Evolutionary conservation across 2,329 filamentous ascomycete genomes (phyloP).

Genomic region (Pseudogymnoascus sp.): DNA sequence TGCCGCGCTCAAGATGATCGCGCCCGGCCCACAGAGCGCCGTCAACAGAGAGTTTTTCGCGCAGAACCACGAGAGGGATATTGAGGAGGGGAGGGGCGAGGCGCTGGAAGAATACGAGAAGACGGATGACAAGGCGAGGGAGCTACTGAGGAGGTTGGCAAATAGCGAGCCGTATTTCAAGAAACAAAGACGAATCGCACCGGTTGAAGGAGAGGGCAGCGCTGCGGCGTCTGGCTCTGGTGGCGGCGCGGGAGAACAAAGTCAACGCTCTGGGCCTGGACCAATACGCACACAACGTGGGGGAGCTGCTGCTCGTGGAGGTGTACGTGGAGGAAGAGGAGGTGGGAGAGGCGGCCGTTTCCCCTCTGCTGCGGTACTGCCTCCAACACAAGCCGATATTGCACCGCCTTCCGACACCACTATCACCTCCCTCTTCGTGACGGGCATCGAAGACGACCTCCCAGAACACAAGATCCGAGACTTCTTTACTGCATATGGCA

Average conservation of each 20-base stretch:
- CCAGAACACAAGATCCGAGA: conserved; percentile 85
- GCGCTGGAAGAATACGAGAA: conserved; percentile 84
- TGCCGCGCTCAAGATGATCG: conserved; percentile 95
- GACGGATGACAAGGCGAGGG: conserved; percentile 91
- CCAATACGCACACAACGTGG: conserved; percentile 68
- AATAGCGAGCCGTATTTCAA: conserved; percentile 93
- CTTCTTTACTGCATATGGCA: conserved; percentile 82
- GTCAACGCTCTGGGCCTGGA: conserved; percentile 50
- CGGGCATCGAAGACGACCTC: conserved; percentile 90
- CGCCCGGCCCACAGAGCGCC: conserved; percentile 80
- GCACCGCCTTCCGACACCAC: conserved; percentile 73
- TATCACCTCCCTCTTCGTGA: conserved; percentile 89
- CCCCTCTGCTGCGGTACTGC: conserved; percentile 62
- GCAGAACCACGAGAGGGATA: conserved; percentile 90
- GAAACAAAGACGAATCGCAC: conserved; percentile 69
- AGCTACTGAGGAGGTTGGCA: conserved; percentile 74
- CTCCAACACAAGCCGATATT: conserved; percentile 78
- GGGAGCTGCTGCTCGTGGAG: conserved; percentile 32
- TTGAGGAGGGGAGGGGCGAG: conserved; percentile 80
- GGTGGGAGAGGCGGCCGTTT: conserved; percentile 44
- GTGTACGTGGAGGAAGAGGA: conserved; percentile 31
- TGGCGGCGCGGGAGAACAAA: conserved; percentile 25
- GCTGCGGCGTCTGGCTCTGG: conserved; percentile 33
- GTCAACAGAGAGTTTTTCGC: conserved; percentile 97
- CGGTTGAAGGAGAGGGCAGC: conserved; percentile 34